Evolutionary conservation across 352 stramenopile species (phyloP).

Genomic region (Thraustochytrium striatum): DNA sequence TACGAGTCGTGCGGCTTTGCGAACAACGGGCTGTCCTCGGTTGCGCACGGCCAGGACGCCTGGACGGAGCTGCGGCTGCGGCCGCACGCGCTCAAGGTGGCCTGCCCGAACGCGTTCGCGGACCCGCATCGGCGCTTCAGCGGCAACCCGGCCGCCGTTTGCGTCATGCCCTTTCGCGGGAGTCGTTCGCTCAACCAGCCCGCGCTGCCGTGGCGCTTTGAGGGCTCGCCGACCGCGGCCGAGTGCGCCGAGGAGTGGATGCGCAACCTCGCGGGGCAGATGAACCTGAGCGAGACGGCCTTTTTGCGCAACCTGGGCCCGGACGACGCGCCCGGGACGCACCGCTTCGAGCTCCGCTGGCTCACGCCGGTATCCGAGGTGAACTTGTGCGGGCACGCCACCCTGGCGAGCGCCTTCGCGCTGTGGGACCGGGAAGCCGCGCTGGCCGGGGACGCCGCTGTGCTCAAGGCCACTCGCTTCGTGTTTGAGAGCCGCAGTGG

Average conservation of each 20-base stretch:
- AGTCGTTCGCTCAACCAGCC: background rate
- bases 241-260: constrained; percentile 58
- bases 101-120: constrained; percentile 63
- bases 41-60: constrained; percentile 71
- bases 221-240: background rate
- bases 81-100: constrained; percentile 54
- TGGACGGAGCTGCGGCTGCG: constrained; percentile 67
- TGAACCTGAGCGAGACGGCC: constrained; percentile 85
- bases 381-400: constrained; percentile 82
- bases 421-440: constrained; percentile 60
- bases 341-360: constrained; percentile 52
- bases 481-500: constrained; percentile 61
- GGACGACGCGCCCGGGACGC: background rate
- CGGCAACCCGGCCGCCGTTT: constrained; percentile 83
- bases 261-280: constrained; percentile 74
- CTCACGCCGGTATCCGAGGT: constrained; percentile 65
- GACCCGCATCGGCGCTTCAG: constrained; percentile 60
- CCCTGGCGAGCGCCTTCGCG: constrained; percentile 71
- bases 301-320: constrained; percentile 62
- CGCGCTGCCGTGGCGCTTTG: background rate
- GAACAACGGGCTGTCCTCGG: constrained; percentile 63
- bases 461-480: constrained; percentile 52
- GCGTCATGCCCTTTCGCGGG: constrained; percentile 59
- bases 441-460: background rate
- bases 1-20: constrained; percentile 75